A percentile compares a stretch with the other conserved stretches of the same genome.
phyloP scores from a whole-genome alignment of 1,284 basidiomycete genomes.

The Singerocomus rubriflavus region DNA sequence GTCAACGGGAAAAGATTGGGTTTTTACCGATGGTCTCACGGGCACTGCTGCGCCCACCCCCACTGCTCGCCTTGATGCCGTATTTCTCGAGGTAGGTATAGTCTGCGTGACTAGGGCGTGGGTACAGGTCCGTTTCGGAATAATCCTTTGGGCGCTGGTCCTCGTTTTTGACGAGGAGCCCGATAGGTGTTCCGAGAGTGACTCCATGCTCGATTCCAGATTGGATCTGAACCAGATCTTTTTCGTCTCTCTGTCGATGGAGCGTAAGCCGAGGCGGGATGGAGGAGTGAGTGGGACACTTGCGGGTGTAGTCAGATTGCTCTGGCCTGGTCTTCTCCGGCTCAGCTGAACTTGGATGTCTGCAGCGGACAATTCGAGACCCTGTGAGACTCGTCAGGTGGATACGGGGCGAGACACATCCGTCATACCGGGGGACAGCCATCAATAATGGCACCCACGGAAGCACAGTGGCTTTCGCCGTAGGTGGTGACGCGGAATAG shows the following conservation, averaged over 20 bases:
- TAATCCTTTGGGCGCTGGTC: conserved; percentile 99
- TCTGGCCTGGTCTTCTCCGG: conserved; percentile 92
- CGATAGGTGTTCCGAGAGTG: conserved; percentile 97
- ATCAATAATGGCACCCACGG: conserved; percentile 97
- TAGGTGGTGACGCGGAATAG: conserved; percentile 95
- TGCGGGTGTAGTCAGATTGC: conserved; percentile 93
- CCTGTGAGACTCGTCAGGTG: conserved; percentile 48
- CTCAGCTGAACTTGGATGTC: conserved; percentile 95
- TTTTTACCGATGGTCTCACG: conserved; percentile 89
- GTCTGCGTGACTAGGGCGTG: conserved; percentile 96
- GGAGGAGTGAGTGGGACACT: conserved; percentile 32
- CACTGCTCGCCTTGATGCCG: conserved; percentile 94
- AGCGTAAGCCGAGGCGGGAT: conserved; percentile 5
- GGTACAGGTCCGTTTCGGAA: conserved; percentile 96
- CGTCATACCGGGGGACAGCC: conserved; percentile 86
- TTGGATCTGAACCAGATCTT: conserved; percentile 92
- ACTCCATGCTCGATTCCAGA: conserved; percentile 93
- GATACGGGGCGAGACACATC: conserved; percentile 3
- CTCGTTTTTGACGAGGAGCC: conserved; percentile 94
- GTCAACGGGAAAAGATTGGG: not conserved
- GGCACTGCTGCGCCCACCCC: conserved; percentile 92
- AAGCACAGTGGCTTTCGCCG: conserved; percentile 96
- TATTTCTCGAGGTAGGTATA: conserved; percentile 99
- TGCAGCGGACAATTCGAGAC: conserved; percentile 73
- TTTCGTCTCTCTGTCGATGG: conserved; percentile 83